A percentile compares a stretch with the other conserved stretches of the same genome.
These are phyloP conservation scores for Torulaspora pretoriensis DNA, from an alignment of 1,139 yeast genomes.

Conservation along the genomic window DNA sequence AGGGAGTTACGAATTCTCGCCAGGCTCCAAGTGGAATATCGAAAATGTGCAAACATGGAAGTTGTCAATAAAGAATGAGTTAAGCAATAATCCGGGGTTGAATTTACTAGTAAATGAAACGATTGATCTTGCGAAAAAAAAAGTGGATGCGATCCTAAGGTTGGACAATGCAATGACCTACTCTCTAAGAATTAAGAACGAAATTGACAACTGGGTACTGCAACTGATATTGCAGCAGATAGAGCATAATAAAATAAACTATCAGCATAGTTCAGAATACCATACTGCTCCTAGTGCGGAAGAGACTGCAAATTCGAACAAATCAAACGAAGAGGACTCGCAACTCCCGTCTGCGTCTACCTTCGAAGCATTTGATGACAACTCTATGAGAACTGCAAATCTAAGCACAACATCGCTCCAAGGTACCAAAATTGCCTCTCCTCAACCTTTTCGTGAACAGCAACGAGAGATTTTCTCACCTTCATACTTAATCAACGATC, in stretches of 20 bases:
- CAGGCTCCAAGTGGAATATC: constrained; percentile 65
- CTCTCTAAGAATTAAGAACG: constrained; percentile 74
- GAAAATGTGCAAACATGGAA: constrained; percentile 51
- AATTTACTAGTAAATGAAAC: constrained; percentile 66
- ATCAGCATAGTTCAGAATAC: constrained; percentile 4
- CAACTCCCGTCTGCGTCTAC: constrained; percentile 7
- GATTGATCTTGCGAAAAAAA: constrained; percentile 53
- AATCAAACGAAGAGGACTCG: background rate
- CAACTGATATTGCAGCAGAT: constrained; percentile 64
- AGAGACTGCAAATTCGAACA: background rate
- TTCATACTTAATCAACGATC: constrained; percentile 40
- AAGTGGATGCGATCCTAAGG: constrained; percentile 71
- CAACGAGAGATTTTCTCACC: constrained; percentile 40
- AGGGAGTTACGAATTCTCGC: constrained; percentile 51
- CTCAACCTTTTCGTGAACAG: constrained; percentile 29
- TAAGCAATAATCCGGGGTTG: constrained; percentile 57
- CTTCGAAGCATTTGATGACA: constrained; percentile 1
- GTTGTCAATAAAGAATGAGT: constrained; percentile 15
- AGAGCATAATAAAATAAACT: constrained; percentile 39
- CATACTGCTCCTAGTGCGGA: background rate
- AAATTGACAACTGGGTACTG: constrained; percentile 71
- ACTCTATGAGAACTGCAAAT: background rate
- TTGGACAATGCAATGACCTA: constrained; percentile 73
- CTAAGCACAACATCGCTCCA: constrained; percentile 1
- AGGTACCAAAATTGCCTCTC: constrained; percentile 10